phyloP scores from a whole-genome alignment of 2,329 filamentous ascomycete species.

The Aspergillus luchuensis region DNA sequence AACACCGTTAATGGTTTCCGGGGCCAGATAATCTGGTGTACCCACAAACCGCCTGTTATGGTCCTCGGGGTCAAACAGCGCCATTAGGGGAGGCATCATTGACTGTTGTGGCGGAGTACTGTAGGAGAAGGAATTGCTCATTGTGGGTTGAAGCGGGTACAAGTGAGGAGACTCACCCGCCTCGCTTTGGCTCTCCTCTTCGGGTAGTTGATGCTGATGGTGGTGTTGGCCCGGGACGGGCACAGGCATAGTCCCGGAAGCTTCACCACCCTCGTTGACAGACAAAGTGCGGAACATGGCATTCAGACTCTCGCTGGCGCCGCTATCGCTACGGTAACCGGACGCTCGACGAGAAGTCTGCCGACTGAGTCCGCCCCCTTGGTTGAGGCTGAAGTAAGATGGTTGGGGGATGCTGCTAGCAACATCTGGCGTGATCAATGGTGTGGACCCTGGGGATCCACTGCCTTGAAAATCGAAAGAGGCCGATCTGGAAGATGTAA shows the following conservation, averaged over 20 bases:
- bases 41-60: conserved; percentile 91
- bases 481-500: conserved; percentile 86
- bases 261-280: conserved; percentile 63
- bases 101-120: conserved; percentile 58
- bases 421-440: conserved; percentile 80
- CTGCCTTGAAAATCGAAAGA: conserved; percentile 85
- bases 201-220: conserved; percentile 52
- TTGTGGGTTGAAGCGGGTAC: conserved; percentile 62
- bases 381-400: conserved; percentile 79
- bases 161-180: conserved; percentile 77
- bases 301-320: conserved; percentile 80
- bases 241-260: conserved; percentile 38
- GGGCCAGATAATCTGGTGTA: conserved; percentile 94
- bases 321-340: conserved; percentile 86
- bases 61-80: conserved; percentile 92
- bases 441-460: conserved; percentile 80
- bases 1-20: conserved; percentile 92
- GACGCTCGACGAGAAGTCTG: conserved; percentile 71
- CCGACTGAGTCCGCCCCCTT: conserved; percentile 54
- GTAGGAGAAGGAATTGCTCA: conserved; percentile 51
- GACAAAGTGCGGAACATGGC: conserved; percentile 81
- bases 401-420: conserved; percentile 72
- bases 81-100: conserved; percentile 90
- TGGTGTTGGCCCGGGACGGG: conserved; percentile 27
- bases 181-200: conserved; percentile 73